Evolutionary conservation across 768 basidiomycete species (phyloP).

Genomic region (Pulveroboletus sp.): DNA sequence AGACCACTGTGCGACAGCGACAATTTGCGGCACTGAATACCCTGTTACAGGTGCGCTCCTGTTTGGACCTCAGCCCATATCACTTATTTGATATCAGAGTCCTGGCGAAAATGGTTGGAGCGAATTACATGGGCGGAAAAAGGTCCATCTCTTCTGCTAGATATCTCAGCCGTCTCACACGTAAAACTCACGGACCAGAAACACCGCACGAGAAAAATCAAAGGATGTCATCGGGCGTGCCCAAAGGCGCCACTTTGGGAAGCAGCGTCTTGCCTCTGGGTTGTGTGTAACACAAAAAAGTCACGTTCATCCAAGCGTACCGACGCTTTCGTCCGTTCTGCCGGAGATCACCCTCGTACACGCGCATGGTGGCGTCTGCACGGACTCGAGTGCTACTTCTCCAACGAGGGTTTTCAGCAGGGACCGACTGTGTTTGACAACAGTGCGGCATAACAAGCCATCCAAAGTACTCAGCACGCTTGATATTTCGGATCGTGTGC

Average conservation of each 20-base stretch:
- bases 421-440: slow-evolving; percentile 4
- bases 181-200: slow-evolving; percentile 36
- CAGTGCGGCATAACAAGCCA: slow-evolving; percentile 6
- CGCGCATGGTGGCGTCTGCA: slow-evolving; percentile 12
- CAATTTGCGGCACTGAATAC: no score
- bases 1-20: neutral
- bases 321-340: slow-evolving; percentile 8
- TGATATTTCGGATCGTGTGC: slow-evolving; percentile 27
- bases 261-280: slow-evolving; percentile 50
- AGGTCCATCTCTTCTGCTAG: slow-evolving; percentile 35
- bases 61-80: neutral
- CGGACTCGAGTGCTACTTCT: neutral
- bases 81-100: neutral
- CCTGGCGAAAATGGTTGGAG: slow-evolving; percentile 48
- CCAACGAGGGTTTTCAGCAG: neutral
- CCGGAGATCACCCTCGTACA: slow-evolving; percentile 27
- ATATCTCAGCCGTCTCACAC: neutral
- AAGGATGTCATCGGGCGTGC: slow-evolving; percentile 51
- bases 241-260: slow-evolving; percentile 59
- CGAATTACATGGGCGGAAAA: slow-evolving; percentile 76
- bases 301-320: neutral
- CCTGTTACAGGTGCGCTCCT: no score
- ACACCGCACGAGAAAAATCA: slow-evolving; percentile 50
- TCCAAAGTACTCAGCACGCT: slow-evolving; percentile 25
- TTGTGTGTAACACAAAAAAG: slow-evolving; percentile 23